These are phyloP conservation scores for Paraphaeosphaeria minitans DNA, from an alignment of 2,329 filamentous ascomycete species.

Conservation along the genomic window DNA sequence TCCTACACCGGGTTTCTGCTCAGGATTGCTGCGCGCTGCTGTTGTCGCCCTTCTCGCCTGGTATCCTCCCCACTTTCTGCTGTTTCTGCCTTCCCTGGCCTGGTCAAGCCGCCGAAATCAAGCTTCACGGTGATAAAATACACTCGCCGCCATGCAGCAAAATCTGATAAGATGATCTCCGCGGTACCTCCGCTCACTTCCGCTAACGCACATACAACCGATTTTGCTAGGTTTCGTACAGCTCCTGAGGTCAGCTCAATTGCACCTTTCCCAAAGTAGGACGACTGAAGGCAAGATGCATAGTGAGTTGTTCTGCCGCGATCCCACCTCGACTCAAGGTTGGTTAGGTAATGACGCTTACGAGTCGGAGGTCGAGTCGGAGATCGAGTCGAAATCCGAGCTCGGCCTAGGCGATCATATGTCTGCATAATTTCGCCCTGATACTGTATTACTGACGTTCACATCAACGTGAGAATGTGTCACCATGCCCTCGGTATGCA, in stretches of 20 bases:
- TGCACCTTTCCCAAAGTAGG: neutral
- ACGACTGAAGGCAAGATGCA: neutral
- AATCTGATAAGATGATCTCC: slow-evolving; percentile 41
- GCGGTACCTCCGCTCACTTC: slow-evolving; percentile 8
- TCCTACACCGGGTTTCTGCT: neutral
- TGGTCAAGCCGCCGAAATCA: neutral
- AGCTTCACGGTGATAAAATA: too few relatives aligned
- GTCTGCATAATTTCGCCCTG: neutral
- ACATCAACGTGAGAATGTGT: neutral
- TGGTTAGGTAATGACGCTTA: too few relatives aligned
- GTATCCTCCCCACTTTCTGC: neutral
- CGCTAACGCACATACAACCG: neutral
- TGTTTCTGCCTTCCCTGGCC: neutral
- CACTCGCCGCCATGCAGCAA: slow-evolving; percentile 1
- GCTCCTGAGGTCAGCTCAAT: neutral
- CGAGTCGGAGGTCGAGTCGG: too few relatives aligned
- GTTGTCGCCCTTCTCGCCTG: neutral
- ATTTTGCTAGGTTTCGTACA: neutral
- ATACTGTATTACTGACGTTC: neutral
- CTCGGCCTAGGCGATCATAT: too few relatives aligned
- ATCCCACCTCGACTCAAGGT: too few relatives aligned
- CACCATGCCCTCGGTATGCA: neutral
- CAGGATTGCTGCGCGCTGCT: neutral
- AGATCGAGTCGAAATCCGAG: too few relatives aligned
- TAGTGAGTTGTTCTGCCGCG: neutral